Evolutionary conservation across 2,329 filamentous ascomycete species (phyloP).

Genomic region (Ophiostoma pallidulum): DNA sequence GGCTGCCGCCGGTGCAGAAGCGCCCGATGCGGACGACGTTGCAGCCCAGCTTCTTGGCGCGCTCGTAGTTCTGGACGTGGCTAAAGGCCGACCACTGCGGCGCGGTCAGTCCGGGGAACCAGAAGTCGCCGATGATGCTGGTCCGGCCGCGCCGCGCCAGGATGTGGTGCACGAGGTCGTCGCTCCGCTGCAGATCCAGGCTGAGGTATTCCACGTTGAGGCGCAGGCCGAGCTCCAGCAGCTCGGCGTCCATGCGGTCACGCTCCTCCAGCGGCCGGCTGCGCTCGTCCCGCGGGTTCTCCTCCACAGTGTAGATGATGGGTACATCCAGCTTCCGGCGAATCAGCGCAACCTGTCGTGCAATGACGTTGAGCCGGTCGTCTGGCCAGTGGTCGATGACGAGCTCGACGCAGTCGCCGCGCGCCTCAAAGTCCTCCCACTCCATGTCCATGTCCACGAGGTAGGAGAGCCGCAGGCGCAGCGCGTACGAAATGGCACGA

Average conservation of each 20-base stretch:
- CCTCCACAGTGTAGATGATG: conserved; percentile 49
- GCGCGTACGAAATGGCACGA: conserved; percentile 50
- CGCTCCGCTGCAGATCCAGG: conserved; percentile 50
- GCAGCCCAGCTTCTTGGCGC: conserved; percentile 47
- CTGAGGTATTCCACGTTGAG: conserved; percentile 57
- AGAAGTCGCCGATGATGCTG: conserved; percentile 51
- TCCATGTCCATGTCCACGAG: conserved; percentile 43
- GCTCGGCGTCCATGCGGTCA: conserved; percentile 40
- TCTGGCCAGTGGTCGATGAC: conserved; percentile 49
- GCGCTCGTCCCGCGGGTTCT: conserved; percentile 35
- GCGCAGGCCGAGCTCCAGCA: conserved; percentile 54
- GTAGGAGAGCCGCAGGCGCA: conserved; percentile 52
- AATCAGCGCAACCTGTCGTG: conserved; percentile 47
- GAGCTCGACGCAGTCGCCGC: conserved; percentile 50
- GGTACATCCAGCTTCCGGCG: conserved; percentile 46
- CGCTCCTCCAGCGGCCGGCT: conserved; percentile 29
- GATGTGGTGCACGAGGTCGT: conserved; percentile 38
- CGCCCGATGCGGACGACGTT: conserved; percentile 53
- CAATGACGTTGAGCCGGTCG: conserved; percentile 39
- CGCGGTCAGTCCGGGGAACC: conserved; percentile 34
- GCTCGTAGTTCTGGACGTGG: conserved; percentile 44
- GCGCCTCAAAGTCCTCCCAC: conserved; percentile 45
- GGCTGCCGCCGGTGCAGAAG: conserved; percentile 46
- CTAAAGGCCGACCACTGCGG: conserved; percentile 46
- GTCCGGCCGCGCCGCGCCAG: conserved; percentile 45